A percentile compares a stretch with the other conserved stretches of the same genome.
Conservation (phyloP, 2,329 filamentous ascomycete genomes). For the Neoascochyta sp. region DNA sequence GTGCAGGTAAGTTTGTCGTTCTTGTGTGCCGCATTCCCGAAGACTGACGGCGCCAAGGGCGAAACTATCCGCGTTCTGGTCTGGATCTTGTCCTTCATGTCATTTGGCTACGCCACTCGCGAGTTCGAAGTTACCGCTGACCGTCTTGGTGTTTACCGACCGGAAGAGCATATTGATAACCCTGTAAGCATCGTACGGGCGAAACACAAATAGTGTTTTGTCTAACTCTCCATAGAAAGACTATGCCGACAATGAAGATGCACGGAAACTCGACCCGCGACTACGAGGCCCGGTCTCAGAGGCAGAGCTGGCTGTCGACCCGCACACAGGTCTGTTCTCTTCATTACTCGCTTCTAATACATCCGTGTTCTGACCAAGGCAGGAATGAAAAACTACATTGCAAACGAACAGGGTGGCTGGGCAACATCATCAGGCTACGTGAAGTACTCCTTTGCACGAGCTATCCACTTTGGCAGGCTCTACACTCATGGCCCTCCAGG, state of each 20-base stretch:
- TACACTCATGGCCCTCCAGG: slow-evolving; percentile 45
- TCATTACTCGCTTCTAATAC: not conserved
- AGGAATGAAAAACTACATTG: slow-evolving; percentile 99
- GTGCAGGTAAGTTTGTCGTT: slow-evolving; percentile 38
- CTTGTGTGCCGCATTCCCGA: slow-evolving; percentile 11
- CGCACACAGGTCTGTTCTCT: slow-evolving; percentile 30
- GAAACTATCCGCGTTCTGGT: slow-evolving; percentile 54
- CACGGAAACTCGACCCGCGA: slow-evolving; percentile 73
- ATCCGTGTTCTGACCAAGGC: not conserved
- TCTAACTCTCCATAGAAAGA: slow-evolving; percentile 25
- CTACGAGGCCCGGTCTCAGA: slow-evolving; percentile 70
- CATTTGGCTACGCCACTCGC: slow-evolving; percentile 54
- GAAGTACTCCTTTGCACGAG: slow-evolving; percentile 46
- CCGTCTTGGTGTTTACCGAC: slow-evolving; percentile 47
- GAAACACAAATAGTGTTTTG: too few relatives aligned
- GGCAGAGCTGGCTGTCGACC: slow-evolving; percentile 46
- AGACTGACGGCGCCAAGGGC: slow-evolving; percentile 35
- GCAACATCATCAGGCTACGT: slow-evolving; percentile 86
- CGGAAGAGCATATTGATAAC: slow-evolving; percentile 57
- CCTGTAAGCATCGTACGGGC: too few relatives aligned
- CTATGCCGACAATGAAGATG: slow-evolving; percentile 67
- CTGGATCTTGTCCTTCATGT: slow-evolving; percentile 55
- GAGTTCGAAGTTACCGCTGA: slow-evolving; percentile 57
- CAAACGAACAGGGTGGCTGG: slow-evolving; percentile 83
- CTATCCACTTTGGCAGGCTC: slow-evolving; percentile 48